Evolutionary conservation across 2,329 filamentous ascomycete genomes (phyloP), one percentile per base, ranked within the genome.

Genomic region (Fusarium metavorans): DNA sequence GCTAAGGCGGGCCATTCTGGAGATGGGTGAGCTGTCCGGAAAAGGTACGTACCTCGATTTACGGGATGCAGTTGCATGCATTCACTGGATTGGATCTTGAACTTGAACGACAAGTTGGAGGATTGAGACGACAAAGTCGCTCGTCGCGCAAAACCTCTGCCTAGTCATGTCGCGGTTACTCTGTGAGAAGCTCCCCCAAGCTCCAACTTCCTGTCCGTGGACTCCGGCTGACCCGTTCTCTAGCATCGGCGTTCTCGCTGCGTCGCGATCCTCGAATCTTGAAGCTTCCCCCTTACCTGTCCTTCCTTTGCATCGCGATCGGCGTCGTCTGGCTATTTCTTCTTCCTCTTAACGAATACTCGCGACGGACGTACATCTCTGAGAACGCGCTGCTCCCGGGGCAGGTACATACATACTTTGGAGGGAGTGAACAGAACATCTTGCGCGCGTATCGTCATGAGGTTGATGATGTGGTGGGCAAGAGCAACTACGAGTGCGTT

Each of bases 371-470:
- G 1, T 99, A 99, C 83, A 97, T 99, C 67, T 98, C 96, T 50
- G 97, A 99, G 83, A 99, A 99, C 82, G 97, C 97, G 13, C 91
- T 99, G 37, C 87, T 99, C 16, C 97, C 97, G 0, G 97, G 95
- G 3, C 97, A 99, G 83, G 97, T 98, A 10, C 96, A 98, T 84
- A 98, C 97, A 2, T 99, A 99, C 84, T 99, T 99, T 81, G 92
- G 94, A 8, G 97, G 97, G 20, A 98, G 95, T 82, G 97, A 99
- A 82, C 95, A 98, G 85, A 94, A 98, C 83, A 91, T 98, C 74
- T 95, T 98, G 80, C 90, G 95, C 56, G 97, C 95, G 9, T 98
- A 97, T 82, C 91, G 93, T 79, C 92, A 94, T 80, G 97, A 98
- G 84, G 87, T 98, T 60, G 91, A 93, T 76, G 87, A 85, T 10